A percentile compares a stretch with the other conserved stretches of the same genome.
Evolutionary conservation across 441 rosid genomes (phyloP).

Genomic region (Populus hybrid): DNA sequence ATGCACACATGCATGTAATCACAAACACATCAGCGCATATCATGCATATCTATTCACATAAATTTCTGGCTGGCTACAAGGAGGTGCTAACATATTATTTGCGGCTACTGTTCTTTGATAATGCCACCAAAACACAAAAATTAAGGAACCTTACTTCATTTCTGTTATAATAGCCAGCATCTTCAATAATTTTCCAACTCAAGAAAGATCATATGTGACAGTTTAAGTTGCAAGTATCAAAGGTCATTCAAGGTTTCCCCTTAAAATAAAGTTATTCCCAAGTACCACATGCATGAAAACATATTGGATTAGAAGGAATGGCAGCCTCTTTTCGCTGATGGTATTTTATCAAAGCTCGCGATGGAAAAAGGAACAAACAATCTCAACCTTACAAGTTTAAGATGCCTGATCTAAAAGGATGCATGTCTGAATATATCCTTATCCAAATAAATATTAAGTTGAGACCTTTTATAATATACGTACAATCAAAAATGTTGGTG

Average conservation of each 20-base stretch:
- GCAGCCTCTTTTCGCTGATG: constrained; percentile 5
- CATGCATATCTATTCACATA: too few relatives aligned
- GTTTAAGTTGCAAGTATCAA: constrained; percentile 22
- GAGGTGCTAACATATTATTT: neutral
- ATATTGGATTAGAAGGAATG: constrained; percentile 19
- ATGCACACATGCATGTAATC: neutral
- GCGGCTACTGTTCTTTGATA: neutral
- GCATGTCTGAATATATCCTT: constrained; percentile 28
- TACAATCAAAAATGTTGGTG: constrained; percentile 30
- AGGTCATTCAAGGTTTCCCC: constrained; percentile 27
- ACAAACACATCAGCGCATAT: neutral
- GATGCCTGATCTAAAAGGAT: constrained; percentile 27
- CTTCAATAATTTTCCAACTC: constrained; percentile 5
- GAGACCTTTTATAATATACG: constrained; percentile 33
- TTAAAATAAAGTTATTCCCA: constrained; percentile 27
- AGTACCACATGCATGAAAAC: constrained; percentile 19
- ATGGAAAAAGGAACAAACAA: constrained; percentile 21
- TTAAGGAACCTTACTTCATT: neutral
- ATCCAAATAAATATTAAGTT: constrained; percentile 21
- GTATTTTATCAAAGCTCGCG: constrained; percentile 5
- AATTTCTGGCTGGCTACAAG: neutral
- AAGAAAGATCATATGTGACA: constrained; percentile 4
- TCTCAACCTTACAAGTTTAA: constrained; percentile 37
- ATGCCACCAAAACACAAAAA: neutral
- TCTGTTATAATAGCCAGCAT: neutral